phyloP scores from a whole-genome alignment of 371 early-diverging fungal genomes.

The Lichtheimia ramosa region DNA sequence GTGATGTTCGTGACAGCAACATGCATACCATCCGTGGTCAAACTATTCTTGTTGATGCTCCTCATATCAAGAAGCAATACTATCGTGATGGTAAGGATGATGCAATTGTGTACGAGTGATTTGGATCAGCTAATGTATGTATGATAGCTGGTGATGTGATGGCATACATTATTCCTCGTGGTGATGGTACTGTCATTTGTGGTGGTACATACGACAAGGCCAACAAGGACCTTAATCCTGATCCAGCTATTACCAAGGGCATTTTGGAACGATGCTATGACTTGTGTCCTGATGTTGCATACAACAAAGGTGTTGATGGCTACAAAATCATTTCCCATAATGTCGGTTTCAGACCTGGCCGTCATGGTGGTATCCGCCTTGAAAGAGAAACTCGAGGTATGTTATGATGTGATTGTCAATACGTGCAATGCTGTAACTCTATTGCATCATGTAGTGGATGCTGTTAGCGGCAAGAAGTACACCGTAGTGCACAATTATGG shows the following conservation, averaged over 20 bases:
- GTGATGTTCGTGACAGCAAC: conserved; percentile 66
- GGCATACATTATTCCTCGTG: conserved; percentile 82
- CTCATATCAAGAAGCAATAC: conserved; percentile 55
- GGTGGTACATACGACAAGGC: conserved; percentile 52
- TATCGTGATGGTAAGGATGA: conserved; percentile 30
- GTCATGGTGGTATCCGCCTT: conserved; percentile 71
- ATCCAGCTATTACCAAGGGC: conserved; percentile 30
- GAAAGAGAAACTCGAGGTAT: conserved; percentile 63
- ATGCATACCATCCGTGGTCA: conserved; percentile 79
- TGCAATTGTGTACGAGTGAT: not conserved
- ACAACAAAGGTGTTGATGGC: conserved; percentile 39
- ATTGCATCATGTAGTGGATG: not conserved
- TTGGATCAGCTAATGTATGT: not conserved
- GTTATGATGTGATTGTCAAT: conserved; percentile 1
- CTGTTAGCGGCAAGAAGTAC: conserved; percentile 27
- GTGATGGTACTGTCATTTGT: conserved; percentile 76
- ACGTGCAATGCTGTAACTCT: not conserved
- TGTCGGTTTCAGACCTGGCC: conserved; percentile 75
- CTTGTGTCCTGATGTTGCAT: conserved; percentile 36
- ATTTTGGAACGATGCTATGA: conserved; percentile 33
- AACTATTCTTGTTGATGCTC: conserved; percentile 67
- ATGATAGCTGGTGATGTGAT: conserved; percentile 28
- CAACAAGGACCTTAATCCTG: conserved; percentile 30
- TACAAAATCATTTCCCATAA: conserved; percentile 62
- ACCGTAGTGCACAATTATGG: conserved; percentile 45